Evolutionary conservation across 2,329 filamentous ascomycete species (phyloP), one percentile per base, ranked within the genome.

Genomic region (Aspergillus sp.): DNA sequence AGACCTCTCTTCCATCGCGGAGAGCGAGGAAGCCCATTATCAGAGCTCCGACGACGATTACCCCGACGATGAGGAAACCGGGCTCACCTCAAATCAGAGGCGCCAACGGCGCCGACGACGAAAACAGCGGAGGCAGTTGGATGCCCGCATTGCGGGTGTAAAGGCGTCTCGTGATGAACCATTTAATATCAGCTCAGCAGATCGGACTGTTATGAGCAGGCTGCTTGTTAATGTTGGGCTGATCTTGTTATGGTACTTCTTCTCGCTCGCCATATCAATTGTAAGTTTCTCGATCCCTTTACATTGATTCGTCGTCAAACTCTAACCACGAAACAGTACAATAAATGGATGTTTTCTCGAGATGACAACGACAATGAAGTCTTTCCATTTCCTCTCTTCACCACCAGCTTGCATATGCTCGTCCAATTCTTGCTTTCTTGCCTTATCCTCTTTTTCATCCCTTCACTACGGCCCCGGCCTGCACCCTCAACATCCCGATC

Each of bases 341-440:
- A 99, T 83, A 98, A 97, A 79, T 98, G 95, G 95, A 98, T 99
- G 93, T 98, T 99, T 77, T 90, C 90, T 21, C 44, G 52, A 37
- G 52, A 54, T 69, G 84, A 88, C 61, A 84, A 89, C 65, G 86
- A 88, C 65, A 86, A 89, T 64, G 85, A 96, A 66, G 89, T 97
- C 75, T 99, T 99, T 73, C 88, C 90, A 52, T 98, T 95, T 69
- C 95, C 95, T 40, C 84, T 99, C 50, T 98, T 98, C 76, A 96
- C 93, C 11, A 99, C 95, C 3, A 90, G 91, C 63, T 81, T 95
- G 73, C 95, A 99, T 78, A 98, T 98, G 93, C 79, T 93, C 21
- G 92, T 99, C 50, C 95, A 99, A 73, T 98, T 98, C 75, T 76
- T 82, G 15, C 85, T 98, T 43, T 84, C 95, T 8, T 86, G 84